Percentiles rank a stretch among this genome's conserved stretches.
Conservation (phyloP, 345 rosid genomes). For the Gossypium arboreum region DNA sequence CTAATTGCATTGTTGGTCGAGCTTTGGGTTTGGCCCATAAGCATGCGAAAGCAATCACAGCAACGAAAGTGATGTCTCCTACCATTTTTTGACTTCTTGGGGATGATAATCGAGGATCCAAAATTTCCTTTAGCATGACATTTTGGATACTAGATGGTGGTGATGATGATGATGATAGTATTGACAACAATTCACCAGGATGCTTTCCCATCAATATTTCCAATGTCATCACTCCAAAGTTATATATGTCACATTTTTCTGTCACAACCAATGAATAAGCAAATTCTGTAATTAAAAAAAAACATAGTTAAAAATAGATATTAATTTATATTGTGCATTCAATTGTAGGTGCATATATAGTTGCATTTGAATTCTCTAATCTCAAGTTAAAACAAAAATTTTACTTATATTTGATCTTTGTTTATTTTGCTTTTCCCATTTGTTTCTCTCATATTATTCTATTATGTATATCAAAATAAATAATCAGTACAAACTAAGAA, state of each 20-base stretch:
- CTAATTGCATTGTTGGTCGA: constrained; percentile 14
- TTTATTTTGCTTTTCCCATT: too few species aligned
- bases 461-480: not conserved
- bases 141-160: not conserved
- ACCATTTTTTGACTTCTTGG: not conserved
- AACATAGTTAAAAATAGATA: too few species aligned
- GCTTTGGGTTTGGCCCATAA: constrained; percentile 8
- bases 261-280: constrained; percentile 1
- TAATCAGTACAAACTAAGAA: not conserved
- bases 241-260: constrained; percentile 20
- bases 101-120: not conserved
- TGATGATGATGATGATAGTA: not conserved
- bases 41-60: constrained; percentile 17
- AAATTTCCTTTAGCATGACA: constrained; percentile 4
- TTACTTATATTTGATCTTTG: not conserved
- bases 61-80: not conserved
- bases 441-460: too few species aligned
- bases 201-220: constrained; percentile 20
- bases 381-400: too few species aligned
- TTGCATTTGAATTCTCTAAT: too few species aligned
- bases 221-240: constrained; percentile 21
- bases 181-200: constrained; percentile 15
- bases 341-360: too few species aligned
- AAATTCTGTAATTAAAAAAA: not conserved
- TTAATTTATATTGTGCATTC: too few species aligned